Conservation (phyloP, 2,329 filamentous ascomycete genomes). For the Helotiales sp. region DNA sequence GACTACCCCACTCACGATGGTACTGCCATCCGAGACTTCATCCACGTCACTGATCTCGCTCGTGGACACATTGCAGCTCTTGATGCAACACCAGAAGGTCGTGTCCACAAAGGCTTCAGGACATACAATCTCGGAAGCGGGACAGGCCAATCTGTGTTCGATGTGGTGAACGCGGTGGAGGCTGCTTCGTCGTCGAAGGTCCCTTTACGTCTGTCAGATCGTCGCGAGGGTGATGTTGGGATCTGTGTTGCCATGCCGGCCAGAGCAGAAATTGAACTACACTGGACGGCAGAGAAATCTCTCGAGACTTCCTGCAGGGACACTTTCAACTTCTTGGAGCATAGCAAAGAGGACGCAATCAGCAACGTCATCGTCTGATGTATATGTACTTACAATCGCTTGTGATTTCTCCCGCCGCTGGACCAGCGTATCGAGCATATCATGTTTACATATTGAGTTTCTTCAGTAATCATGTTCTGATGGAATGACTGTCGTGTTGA, state of each 20-base stretch:
- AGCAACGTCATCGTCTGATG: too few relatives aligned
- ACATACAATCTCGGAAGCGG: conserved; percentile 46
- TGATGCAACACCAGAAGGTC: conserved; percentile 35
- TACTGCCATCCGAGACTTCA: conserved; percentile 65
- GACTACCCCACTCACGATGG: conserved; percentile 66
- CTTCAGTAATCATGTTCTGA: too few relatives aligned
- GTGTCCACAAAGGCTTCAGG: conserved; percentile 39
- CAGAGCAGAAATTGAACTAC: conserved; percentile 40
- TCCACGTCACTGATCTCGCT: conserved; percentile 64
- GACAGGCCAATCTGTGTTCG: conserved; percentile 43
- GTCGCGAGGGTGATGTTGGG: conserved; percentile 43
- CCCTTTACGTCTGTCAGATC: conserved; percentile 35
- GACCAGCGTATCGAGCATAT: too few relatives aligned
- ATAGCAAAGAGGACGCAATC: neutral
- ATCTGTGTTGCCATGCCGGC: conserved; percentile 42
- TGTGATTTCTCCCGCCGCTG: too few relatives aligned
- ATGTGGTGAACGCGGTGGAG: conserved; percentile 41
- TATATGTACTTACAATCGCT: too few relatives aligned
- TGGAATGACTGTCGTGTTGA: too few relatives aligned
- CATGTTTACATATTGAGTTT: too few relatives aligned
- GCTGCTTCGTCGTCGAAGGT: conserved; percentile 37
- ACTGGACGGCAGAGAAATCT: conserved; percentile 37
- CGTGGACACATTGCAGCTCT: conserved; percentile 62
- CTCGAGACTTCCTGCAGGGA: conserved; percentile 13
- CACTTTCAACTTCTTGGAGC: conserved; percentile 7